Base-by-base conservation (phyloP, 208 protist genomes). In the Vickermania ingenoplastis region DNA sequence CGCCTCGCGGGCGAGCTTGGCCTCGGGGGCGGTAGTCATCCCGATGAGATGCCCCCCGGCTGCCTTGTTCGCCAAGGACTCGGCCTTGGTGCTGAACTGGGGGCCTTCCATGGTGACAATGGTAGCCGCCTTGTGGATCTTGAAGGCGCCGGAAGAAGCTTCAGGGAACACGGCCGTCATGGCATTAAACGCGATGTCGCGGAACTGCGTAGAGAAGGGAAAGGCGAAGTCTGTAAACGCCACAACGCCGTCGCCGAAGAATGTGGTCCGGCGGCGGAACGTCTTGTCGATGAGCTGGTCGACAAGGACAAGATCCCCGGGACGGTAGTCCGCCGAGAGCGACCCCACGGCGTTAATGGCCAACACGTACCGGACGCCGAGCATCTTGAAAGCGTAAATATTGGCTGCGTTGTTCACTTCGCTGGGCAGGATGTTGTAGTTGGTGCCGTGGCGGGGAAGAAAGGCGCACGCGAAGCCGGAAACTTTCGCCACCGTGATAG, bases 331-430 rank as follows among this genome's bases (percentile, higher is more conserved):
- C 49, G 72, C 73, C 11, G 85, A 71, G 17, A 97, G 75, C 2
- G 83, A 94, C 29, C 94, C 94, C 11, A 89, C 85, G 27, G 91
- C 85, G 65, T 94, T 94, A 56, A 94, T 78, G 49, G 86, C 71
- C 22, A 96, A 30, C 14, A 97, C 48, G 66, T 95, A 89, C 29
- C 75, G 77, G 52, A 89, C 86, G 23, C 94, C 94, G 14, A 94
- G 72, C 41, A 81, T 45, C 69, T 96, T 96, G 59, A 96, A 54
- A 0, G 91, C 94, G 61, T 77, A 95, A 31, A 97, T 82, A 68
- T 97, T 97, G 11, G 94, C 91, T 26, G 83, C 70, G 74, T 92
- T 96, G 67, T 90, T 90, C 48, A 97, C 78, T 58, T 96, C 89
- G 49, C 61, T 77, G 11, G 94, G 94, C 28, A 65, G 81, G 53